A percentile compares a stretch with the other conserved stretches of the same genome.
phyloP scores from a whole-genome alignment of 257 asterid species.

The Salvia rosmarinus region DNA sequence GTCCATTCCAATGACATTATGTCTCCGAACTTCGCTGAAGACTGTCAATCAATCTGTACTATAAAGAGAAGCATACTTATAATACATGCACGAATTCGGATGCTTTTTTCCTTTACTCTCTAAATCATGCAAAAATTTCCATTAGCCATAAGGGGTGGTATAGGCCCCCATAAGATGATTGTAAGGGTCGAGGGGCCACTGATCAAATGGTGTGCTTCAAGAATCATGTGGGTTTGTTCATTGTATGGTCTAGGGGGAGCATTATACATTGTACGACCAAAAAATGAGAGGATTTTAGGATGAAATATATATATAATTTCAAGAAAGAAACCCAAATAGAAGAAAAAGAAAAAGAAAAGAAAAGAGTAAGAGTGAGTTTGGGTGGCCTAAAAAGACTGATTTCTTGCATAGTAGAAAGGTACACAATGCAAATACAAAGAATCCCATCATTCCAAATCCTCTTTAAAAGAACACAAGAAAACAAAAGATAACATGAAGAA shows the following conservation, averaged over 20 bases:
- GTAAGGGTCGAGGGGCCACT: constrained; percentile 56
- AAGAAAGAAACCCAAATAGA: neutral
- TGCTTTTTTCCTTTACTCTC: too few species aligned
- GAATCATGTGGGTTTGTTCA: constrained; percentile 56
- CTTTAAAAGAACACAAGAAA: constrained; percentile 44
- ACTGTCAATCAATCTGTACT: neutral
- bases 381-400: constrained; percentile 68
- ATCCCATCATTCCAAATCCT: constrained; percentile 69
- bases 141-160: constrained; percentile 15
- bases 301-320: constrained; percentile 10
- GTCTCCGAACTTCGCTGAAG: neutral
- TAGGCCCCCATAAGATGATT: constrained; percentile 46
- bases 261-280: constrained; percentile 51
- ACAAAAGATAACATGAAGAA: constrained; percentile 39
- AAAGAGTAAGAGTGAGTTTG: constrained; percentile 25
- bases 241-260: constrained; percentile 60
- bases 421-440: constrained; percentile 57
- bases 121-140: neutral
- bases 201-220: constrained; percentile 50
- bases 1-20: neutral
- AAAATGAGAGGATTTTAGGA: constrained; percentile 23
- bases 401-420: constrained; percentile 51
- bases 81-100: neutral
- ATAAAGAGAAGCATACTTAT: too few species aligned
- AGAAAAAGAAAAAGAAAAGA: constrained; percentile 2